Evolutionary conservation across 164 flowering plant genomes (phyloP).

Genomic region (Stephania japonica): DNA sequence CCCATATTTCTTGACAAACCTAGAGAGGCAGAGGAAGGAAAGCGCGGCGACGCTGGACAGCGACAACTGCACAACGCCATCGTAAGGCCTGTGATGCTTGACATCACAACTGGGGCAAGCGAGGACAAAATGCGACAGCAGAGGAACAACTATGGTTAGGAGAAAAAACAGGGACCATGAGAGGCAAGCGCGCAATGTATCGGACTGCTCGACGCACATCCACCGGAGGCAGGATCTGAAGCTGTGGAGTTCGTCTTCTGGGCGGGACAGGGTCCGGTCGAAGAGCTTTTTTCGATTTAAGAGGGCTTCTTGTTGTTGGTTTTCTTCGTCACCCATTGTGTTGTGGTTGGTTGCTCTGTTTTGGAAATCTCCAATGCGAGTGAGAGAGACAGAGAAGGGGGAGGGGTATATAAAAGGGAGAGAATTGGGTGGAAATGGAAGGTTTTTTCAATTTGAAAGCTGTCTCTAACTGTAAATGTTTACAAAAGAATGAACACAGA

Average conservation of each 20-base stretch:
- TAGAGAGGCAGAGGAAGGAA: constrained; percentile 63
- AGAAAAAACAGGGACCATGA: constrained; percentile 70
- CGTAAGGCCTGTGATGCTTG: constrained; percentile 57
- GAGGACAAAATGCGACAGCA: constrained; percentile 57
- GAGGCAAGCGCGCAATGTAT: constrained; percentile 27
- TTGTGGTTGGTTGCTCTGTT: constrained; percentile 7
- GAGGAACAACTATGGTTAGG: constrained; percentile 52
- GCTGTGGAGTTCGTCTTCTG: constrained; percentile 58
- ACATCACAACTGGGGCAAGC: constrained; percentile 60
- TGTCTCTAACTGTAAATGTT: not conserved
- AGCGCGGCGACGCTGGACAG: constrained; percentile 54
- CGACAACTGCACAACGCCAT: constrained; percentile 60
- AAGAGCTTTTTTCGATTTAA: constrained; percentile 20
- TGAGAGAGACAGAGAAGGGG: not conserved
- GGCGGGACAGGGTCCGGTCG: constrained; percentile 37
- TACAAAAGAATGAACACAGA: not conserved
- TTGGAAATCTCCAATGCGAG: not conserved
- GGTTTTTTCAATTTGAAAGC: not conserved
- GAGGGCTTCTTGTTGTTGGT: constrained; percentile 10
- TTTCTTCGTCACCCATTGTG: constrained; percentile 30
- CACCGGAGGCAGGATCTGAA: constrained; percentile 68
- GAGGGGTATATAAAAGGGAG: not conserved
- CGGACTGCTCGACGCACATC: constrained; percentile 90
- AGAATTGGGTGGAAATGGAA: not conserved
- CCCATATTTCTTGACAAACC: constrained; percentile 55